Evolutionary conservation across 2,329 filamentous ascomycete species (phyloP), one percentile per base, ranked within the genome.

Genomic region (Stemphylium lycopersici): DNA sequence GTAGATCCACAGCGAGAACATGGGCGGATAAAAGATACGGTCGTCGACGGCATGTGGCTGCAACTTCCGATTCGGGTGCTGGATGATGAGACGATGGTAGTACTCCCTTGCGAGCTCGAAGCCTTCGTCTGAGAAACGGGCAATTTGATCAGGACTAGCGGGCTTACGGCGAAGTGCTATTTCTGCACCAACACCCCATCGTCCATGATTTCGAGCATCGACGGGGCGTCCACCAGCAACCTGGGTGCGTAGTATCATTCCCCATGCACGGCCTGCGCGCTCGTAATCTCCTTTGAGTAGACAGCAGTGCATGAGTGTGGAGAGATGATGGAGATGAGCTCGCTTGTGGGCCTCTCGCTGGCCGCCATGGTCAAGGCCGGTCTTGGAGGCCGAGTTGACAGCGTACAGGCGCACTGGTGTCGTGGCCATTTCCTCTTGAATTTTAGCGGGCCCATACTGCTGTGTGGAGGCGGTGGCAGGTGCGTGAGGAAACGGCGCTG

Each of bases 121-220:
- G 2, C 84, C 85, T 34, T 77, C 61, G 32, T 70, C 63, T 6
- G 65, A 70, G 55, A 73, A 76, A 2, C 53, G 26, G 15, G 56
- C 41, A 24, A n/a, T 26, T 31, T 56, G 39, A 29, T 11, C 8
- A 10, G 2, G 26, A 11, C 26, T 11, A 29, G 8, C 26, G 26
- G 62, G 41, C 16, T 54, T 72, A 58, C 75, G 75, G 13, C 89
- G 84, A 77, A 96, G 86, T 51, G 96, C 77, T 16, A 97, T 84
- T 76, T 96, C 93, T 2, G 90, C 91, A 0, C 91, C 92, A 39
- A 96, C 83, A 12, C 88, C 88, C 93, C 93, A 97, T 61, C 89
- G 83, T 32, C 85, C 83, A 66, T 87, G 82, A 16, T 79, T 80
- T 34, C 91, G 84, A 42, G 93, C 73, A 70, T 96, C 91, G 16